These are phyloP conservation scores for Cladophialophora yegresii DNA, from an alignment of 2,329 filamentous ascomycete species.

Conservation along the genomic window DNA sequence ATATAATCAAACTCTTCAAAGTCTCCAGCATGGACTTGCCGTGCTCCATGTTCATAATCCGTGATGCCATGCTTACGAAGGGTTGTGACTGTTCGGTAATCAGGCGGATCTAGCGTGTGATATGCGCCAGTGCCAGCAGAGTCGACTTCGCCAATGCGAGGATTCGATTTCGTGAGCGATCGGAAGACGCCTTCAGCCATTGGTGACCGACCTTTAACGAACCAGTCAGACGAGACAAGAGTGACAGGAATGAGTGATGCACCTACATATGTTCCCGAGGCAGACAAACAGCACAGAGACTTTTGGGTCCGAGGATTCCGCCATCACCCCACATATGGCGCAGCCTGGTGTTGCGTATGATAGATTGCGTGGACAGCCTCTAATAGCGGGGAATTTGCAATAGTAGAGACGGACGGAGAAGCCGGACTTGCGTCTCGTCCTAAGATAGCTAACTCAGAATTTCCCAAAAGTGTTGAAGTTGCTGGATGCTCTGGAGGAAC, in stretches of 20 bases:
- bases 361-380: slow-evolving; percentile 18
- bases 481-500: background rate
- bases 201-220: slow-evolving; percentile 64
- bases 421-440: background rate
- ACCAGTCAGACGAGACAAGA: slow-evolving; percentile 14
- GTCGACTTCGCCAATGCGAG: slow-evolving; percentile 70
- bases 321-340: slow-evolving; percentile 18
- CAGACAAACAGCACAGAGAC: slow-evolving; percentile 90
- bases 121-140: slow-evolving; percentile 90
- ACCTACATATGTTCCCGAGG: slow-evolving; percentile 85
- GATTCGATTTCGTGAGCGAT: slow-evolving; percentile 56
- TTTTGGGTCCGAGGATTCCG: slow-evolving; percentile 21
- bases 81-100: slow-evolving; percentile 80
- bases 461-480: background rate
- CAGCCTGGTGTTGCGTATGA: slow-evolving; percentile 10
- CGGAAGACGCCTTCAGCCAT: slow-evolving; percentile 97
- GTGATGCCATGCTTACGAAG: slow-evolving; percentile 73
- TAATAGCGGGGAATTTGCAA: background rate
- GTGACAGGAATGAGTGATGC: slow-evolving; percentile 11
- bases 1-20: slow-evolving; percentile 89
- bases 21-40: slow-evolving; percentile 71
- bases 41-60: slow-evolving; percentile 73
- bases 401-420: background rate
- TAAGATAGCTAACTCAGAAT: background rate
- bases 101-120: slow-evolving; percentile 74